Evolutionary conservation across 2,329 filamentous ascomycete species (phyloP).

Genomic region (Venturia effusa): DNA sequence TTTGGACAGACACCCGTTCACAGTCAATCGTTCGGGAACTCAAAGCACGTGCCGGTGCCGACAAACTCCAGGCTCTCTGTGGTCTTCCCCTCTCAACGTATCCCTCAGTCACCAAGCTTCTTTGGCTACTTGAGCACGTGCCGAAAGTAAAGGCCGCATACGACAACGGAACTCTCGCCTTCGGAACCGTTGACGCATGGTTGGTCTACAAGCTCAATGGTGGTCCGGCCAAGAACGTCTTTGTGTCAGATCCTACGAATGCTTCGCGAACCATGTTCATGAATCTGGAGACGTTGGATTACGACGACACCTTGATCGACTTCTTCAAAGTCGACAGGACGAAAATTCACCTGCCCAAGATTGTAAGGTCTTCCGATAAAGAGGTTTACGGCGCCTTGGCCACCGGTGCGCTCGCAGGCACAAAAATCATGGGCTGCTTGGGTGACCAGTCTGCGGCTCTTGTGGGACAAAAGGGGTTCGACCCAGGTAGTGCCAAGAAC

Average conservation of each 20-base stretch:
- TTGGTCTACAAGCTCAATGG: conserved; percentile 77
- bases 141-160: conserved; percentile 62
- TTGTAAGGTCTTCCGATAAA: conserved; percentile 68
- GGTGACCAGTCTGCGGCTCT: conserved; percentile 81
- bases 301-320: conserved; percentile 63
- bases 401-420: conserved; percentile 55
- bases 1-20: conserved; percentile 83
- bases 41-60: conserved; percentile 55
- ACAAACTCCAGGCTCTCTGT: conserved; percentile 58
- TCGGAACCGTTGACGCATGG: conserved; percentile 86
- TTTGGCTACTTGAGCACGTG: conserved; percentile 70
- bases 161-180: conserved; percentile 63
- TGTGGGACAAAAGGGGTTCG: conserved; percentile 77
- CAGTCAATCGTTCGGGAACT: conserved; percentile 66
- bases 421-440: conserved; percentile 68
- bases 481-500: conserved; percentile 75
- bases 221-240: conserved; percentile 53
- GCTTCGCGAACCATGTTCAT: conserved; percentile 92
- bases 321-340: conserved; percentile 68
- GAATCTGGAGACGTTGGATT: conserved; percentile 71
- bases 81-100: conserved; percentile 82
- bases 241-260: conserved; percentile 80
- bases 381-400: conserved; percentile 60
- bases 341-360: conserved; percentile 67
- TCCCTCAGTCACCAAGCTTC: conserved; percentile 73